Percentiles rank a stretch among this genome's conserved stretches.
These are phyloP conservation scores for Triticum turgidum DNA, from an alignment of 176 grass and related monocot species.

Conservation along the genomic window DNA sequence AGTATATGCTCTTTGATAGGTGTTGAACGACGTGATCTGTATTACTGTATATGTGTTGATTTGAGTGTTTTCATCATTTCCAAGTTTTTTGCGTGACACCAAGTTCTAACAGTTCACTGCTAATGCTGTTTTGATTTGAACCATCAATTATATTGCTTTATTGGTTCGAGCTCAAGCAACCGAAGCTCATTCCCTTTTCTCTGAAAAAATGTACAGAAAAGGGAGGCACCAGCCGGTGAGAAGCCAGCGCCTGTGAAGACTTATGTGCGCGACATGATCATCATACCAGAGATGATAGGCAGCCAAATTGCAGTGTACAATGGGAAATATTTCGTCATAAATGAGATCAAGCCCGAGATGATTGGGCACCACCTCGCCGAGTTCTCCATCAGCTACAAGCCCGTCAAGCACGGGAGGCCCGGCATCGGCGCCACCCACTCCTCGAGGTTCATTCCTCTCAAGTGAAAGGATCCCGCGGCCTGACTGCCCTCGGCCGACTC, in stretches of 20 bases:
- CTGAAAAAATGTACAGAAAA: slow-evolving; percentile 44
- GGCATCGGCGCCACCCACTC: slow-evolving; percentile 47
- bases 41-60: too few species aligned
- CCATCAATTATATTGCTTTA: background rate
- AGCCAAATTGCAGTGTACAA: slow-evolving; percentile 54
- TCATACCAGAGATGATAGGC: slow-evolving; percentile 72
- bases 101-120: background rate
- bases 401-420: slow-evolving; percentile 39
- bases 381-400: slow-evolving; percentile 65
- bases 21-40: background rate
- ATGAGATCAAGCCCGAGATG: slow-evolving; percentile 17
- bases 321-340: slow-evolving; percentile 32
- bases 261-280: slow-evolving; percentile 62
- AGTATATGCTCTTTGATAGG: background rate
- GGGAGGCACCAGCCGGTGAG: slow-evolving; percentile 56
- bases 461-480: slow-evolving; percentile 20
- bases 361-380: slow-evolving; percentile 48
- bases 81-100: background rate
- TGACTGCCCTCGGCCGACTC: too few species aligned
- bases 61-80: background rate
- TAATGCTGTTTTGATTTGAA: background rate
- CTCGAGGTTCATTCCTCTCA: slow-evolving; percentile 66
- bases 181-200: background rate
- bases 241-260: slow-evolving; percentile 62
- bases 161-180: background rate